Evolutionary conservation across 495 filamentous ascomycete species (phyloP), one percentile per base, ranked within the genome.

Genomic region (Annulohypoxylon stygium): DNA sequence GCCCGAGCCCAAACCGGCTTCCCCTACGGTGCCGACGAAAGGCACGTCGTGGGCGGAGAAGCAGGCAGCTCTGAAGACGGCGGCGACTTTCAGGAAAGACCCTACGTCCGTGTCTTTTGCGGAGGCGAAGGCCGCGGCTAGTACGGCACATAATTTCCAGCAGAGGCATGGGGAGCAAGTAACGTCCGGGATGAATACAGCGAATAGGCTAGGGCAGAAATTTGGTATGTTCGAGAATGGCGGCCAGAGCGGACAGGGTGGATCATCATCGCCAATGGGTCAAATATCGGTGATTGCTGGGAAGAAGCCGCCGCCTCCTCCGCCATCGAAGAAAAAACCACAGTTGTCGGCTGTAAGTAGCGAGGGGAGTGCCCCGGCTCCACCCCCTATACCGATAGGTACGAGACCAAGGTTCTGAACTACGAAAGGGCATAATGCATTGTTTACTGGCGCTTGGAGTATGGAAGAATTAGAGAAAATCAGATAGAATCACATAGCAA

Each of bases 141-240:
- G 83, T n/a, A 90, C 91, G 25, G 83, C 88, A 10, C 89, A 89
- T 60, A 92, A 90, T 71, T 93, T 95, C 75, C 90, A 91, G 20
- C 89, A 93, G 78, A 70, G 90, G 54, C 91, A 94, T 78, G 89
- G 89, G 4, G 91, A 90, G 26, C 90, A 94, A 76, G 89, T 94
- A 6, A 86, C 90, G 2, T 81, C 87, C 7, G 93, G 92, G 0
- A 84, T 86, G 78, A 82, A 87, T 75, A 85, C 84, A n/a, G 88
- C 89, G 12, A 86, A 85, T 53, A 84, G 82, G 0, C 58, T 92
- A 70, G 85, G 87, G 37, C 81, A 85, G 61, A 90, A 87, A 64
- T 87, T 88, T 72, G 80, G 80, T 14, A 51, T 57, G 4, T 34
- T 23, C 14, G 61, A 43, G 37, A 45, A 47, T 4, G 37, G 37